phyloP scores from a whole-genome alignment of 306 rosid genomes.

The Malus asiatica region DNA sequence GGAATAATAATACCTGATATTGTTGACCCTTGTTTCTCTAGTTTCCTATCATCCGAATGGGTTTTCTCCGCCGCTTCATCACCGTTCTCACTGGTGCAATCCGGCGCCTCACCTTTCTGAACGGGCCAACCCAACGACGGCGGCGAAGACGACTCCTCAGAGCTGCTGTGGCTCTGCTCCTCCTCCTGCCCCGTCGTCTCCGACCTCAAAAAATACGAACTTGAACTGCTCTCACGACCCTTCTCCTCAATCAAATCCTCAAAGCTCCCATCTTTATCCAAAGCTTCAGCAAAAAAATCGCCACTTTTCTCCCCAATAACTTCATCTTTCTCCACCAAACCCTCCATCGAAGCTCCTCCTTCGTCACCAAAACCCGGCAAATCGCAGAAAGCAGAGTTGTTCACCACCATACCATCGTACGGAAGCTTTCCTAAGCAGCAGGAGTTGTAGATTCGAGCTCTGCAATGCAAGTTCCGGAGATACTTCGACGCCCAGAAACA shows the following conservation, averaged over 20 bases:
- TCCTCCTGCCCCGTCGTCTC: constrained; percentile 70
- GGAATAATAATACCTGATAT: constrained; percentile 44
- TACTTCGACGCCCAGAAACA: constrained; percentile 51
- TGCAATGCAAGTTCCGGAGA: constrained; percentile 31
- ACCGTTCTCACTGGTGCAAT: constrained; percentile 25
- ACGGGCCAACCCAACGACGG: constrained; percentile 61
- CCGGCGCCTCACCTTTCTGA: constrained; percentile 31
- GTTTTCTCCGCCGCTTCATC: constrained; percentile 29
- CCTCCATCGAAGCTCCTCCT: constrained; percentile 42
- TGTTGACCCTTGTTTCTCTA: constrained; percentile 41
- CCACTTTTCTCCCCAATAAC: constrained; percentile 24
- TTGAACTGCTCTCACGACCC: constrained; percentile 67
- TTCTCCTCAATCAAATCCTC: constrained; percentile 47
- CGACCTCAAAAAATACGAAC: constrained; percentile 69
- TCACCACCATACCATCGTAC: constrained; percentile 44
- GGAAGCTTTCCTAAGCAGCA: constrained; percentile 43
- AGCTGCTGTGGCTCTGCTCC: constrained; percentile 68
- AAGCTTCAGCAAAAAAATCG: constrained; percentile 14
- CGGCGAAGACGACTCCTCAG: constrained; percentile 64
- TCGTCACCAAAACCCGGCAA: constrained; percentile 30
- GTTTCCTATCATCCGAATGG: constrained; percentile 37
- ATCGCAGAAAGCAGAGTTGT: constrained; percentile 42
- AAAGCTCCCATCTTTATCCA: constrained; percentile 29
- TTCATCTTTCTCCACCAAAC: constrained; percentile 31
- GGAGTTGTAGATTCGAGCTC: constrained; percentile 40